Evolutionary conservation across 352 stramenopile species (phyloP).

Genomic region (Phytophthora constricta): DNA sequence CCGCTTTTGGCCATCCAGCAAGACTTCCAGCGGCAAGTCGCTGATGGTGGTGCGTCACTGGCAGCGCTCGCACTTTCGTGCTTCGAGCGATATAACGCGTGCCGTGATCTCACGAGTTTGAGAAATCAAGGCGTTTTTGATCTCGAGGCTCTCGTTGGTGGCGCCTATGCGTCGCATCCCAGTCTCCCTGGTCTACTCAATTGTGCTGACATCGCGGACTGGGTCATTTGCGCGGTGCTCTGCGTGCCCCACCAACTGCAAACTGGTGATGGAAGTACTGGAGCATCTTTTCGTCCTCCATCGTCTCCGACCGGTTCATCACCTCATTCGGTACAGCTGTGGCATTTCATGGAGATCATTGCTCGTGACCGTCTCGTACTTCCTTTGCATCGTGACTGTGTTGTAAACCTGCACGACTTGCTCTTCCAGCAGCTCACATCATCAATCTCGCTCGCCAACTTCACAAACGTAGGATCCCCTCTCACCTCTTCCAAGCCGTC

Average conservation of each 20-base stretch:
- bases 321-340: slow-evolving; percentile 38
- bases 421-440: slow-evolving; percentile 62
- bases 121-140: slow-evolving; percentile 62
- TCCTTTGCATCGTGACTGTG: slow-evolving; percentile 46
- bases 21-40: slow-evolving; percentile 55
- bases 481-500: slow-evolving; percentile 10
- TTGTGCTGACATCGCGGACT: slow-evolving; percentile 39
- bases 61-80: slow-evolving; percentile 61
- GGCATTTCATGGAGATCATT: slow-evolving; percentile 67
- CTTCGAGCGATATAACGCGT: slow-evolving; percentile 53
- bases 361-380: slow-evolving; percentile 56
- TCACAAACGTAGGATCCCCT: not conserved
- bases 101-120: slow-evolving; percentile 56
- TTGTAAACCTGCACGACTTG: slow-evolving; percentile 63
- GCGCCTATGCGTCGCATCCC: slow-evolving; percentile 33
- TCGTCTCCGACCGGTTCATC: slow-evolving; percentile 6
- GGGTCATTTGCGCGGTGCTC: slow-evolving; percentile 64
- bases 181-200: slow-evolving; percentile 32
- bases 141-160: slow-evolving; percentile 44
- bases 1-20: slow-evolving; percentile 65
- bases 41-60: slow-evolving; percentile 26
- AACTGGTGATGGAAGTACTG: not conserved
- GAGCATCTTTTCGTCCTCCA: slow-evolving; percentile 5
- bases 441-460: slow-evolving; percentile 25
- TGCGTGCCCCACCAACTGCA: slow-evolving; percentile 55